Conservation (phyloP, 179 eudicot genomes). For the Spinacia oleracea region DNA sequence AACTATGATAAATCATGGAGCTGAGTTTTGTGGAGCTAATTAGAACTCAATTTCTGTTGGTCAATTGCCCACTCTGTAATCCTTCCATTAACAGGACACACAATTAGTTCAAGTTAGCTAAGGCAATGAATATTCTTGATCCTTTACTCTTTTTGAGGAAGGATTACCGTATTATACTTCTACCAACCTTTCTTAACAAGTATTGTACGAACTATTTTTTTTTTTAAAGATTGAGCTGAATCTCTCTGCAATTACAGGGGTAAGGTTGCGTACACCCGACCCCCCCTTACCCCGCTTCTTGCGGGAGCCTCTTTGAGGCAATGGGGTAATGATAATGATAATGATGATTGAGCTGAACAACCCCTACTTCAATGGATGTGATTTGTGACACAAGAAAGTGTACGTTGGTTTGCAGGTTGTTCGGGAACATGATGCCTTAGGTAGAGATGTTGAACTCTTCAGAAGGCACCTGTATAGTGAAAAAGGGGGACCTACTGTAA, state of each 20-base stretch:
- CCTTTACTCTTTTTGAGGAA: neutral
- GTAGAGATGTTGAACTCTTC: conserved; percentile 89
- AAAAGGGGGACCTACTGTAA: conserved; percentile 60
- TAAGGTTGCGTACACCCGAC: too few species aligned
- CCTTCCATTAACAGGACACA: neutral
- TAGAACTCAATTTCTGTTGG: neutral
- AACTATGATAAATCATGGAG: neutral
- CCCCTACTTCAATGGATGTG: neutral
- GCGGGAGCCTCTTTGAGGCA: too few species aligned
- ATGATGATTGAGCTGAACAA: neutral
- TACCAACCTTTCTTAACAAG: neutral
- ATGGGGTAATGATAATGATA: too few species aligned
- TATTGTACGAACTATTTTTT: neutral
- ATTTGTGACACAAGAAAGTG: neutral
- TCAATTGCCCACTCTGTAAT: neutral
- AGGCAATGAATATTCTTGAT: neutral
- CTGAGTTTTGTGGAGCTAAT: neutral
- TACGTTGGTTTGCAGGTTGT: conserved; percentile 65
- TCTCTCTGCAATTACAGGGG: too few species aligned
- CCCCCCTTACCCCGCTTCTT: too few species aligned
- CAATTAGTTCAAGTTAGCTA: neutral
- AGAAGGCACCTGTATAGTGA: conserved; percentile 65
- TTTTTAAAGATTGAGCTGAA: too few species aligned
- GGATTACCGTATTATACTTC: neutral
- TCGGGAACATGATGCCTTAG: conserved; percentile 89